Conservation (phyloP, 306 rosid genomes). For the Lablab purpureus region DNA sequence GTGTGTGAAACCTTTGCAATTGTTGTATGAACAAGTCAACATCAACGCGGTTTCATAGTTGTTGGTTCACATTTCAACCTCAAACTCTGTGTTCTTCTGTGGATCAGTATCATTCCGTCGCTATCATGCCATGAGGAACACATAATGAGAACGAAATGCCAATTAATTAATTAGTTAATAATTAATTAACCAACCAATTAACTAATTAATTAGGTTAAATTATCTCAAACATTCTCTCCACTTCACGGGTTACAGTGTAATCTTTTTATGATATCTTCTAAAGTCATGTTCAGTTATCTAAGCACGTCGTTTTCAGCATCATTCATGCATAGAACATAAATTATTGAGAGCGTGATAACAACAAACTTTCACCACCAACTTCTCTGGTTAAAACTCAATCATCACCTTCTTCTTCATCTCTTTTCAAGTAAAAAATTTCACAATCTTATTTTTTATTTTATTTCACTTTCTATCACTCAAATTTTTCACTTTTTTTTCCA, state of each 20-base stretch:
- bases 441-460: no score
- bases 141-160: not conserved
- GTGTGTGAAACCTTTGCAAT: not conserved
- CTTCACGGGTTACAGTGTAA: not conserved
- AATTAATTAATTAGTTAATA: not conserved
- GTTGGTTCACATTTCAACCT: constrained; percentile 3
- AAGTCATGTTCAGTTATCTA: not conserved
- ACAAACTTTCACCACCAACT: no score
- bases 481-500: no score
- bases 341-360: not conserved
- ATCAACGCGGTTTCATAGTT: constrained; percentile 48
- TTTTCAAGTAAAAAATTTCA: no score
- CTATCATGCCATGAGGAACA: not conserved
- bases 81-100: not conserved
- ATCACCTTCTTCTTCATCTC: no score
- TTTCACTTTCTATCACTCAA: no score
- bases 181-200: no score
- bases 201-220: not conserved
- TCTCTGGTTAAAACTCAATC: no score
- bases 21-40: constrained; percentile 37
- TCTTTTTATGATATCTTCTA: not conserved
- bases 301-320: constrained; percentile 2
- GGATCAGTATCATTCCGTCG: constrained; percentile 14
- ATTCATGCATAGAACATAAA: constrained; percentile 12
- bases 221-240: not conserved